Evolutionary conservation across 225 moss, liverwort and hornwort genomes (phyloP).

Genomic region (Antitrichia curtipendula): DNA sequence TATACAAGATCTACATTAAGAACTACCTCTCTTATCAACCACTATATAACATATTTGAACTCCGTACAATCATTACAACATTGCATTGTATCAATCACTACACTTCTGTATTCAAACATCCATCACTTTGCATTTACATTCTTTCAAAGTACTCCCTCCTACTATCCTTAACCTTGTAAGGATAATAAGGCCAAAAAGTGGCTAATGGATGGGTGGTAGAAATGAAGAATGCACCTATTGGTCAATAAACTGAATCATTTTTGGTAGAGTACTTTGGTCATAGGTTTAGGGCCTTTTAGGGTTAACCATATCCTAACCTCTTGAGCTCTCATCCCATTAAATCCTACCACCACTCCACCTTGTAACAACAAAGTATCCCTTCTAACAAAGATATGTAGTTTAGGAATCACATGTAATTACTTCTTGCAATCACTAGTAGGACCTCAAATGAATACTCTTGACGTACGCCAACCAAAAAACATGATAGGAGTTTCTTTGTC

Average conservation of each 20-base stretch:
- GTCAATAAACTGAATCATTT: background rate
- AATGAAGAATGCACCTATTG: background rate
- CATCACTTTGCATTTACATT: background rate
- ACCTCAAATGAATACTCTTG: background rate
- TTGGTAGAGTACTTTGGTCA: background rate
- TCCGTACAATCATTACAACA: rapidly evolving
- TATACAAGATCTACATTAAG: background rate
- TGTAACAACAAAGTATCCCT: background rate
- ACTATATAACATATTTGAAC: background rate
- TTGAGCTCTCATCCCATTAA: background rate
- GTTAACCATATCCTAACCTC: too few relatives aligned
- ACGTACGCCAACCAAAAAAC: background rate
- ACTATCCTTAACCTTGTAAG: background rate
- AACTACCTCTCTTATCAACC: rapidly evolving
- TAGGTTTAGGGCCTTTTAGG: background rate
- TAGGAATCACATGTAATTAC: background rate
- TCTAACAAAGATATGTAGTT: background rate
- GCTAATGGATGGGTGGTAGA: rapidly evolving
- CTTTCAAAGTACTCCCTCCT: background rate
- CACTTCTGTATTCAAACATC: too few relatives aligned
- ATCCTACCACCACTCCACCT: background rate
- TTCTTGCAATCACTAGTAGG: background rate
- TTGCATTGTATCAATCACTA: background rate
- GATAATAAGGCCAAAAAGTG: rapidly evolving
- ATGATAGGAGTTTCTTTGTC: background rate